Evolutionary conservation across 306 rosid genomes (phyloP).

Genomic region (Gynostemma pentaphyllum): DNA sequence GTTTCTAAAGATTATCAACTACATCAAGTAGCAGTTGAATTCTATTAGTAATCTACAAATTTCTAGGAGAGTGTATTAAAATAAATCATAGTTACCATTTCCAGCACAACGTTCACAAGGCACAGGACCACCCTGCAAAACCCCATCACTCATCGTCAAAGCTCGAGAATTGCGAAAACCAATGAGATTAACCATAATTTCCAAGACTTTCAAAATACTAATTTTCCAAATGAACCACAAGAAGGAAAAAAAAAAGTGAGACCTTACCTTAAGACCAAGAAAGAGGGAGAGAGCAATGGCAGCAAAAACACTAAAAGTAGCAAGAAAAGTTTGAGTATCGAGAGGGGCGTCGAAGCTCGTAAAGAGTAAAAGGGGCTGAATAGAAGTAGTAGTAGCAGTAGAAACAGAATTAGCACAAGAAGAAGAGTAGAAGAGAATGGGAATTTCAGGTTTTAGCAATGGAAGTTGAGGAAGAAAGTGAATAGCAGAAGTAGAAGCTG

Average conservation of each 20-base stretch:
- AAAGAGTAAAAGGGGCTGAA: slow-evolving; percentile 49
- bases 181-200: background rate
- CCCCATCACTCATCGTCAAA: slow-evolving; percentile 5
- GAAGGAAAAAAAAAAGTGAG: background rate
- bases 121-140: slow-evolving; percentile 83
- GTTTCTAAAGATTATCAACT: background rate
- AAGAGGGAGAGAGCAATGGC: slow-evolving; percentile 86
- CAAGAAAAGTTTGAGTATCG: slow-evolving; percentile 78
- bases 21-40: background rate
- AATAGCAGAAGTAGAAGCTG: slow-evolving; percentile 22
- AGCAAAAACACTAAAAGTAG: slow-evolving; percentile 61
- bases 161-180: background rate
- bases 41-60: no score
- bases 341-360: slow-evolving; percentile 32
- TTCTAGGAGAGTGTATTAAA: no score
- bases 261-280: slow-evolving; percentile 96
- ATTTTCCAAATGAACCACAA: background rate
- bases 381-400: slow-evolving; percentile 3
- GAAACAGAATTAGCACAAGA: slow-evolving; percentile 17
- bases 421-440: slow-evolving; percentile 13
- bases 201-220: background rate
- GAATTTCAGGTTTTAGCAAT: slow-evolving; percentile 21
- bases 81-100: slow-evolving; percentile 41
- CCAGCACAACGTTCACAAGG: slow-evolving; percentile 95
- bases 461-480: slow-evolving; percentile 28